Evolutionary conservation across 225 moss, liverwort and hornwort species (phyloP), one percentile per base, ranked within the genome.

Genomic region (Climacium dendroides): DNA sequence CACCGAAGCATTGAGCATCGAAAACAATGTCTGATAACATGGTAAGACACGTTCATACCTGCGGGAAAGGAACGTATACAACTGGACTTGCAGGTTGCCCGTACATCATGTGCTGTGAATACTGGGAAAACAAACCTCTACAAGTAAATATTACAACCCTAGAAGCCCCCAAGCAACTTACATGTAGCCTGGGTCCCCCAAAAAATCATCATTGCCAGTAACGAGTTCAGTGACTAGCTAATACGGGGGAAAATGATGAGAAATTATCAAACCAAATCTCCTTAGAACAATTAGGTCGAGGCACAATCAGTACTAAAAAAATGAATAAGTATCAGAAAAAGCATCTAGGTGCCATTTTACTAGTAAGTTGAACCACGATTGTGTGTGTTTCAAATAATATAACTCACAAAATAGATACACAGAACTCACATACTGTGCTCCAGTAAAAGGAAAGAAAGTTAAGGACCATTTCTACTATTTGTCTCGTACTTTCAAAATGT

Each of bases 91-190:
- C n/a, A 71, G 94, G 92, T 90, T 93, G 96, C 72, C 89, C 92
- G 63, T 91, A 96, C 92, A 98, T 93, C 95, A 98, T 91, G 65
- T 92, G 96, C 74, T 90, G 96, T 35, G 90, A 89, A 87, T 95
- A 96, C 95, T 97, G 97, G 25, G 48, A 90, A 77, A 89, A 80
- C 53, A 28, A 80, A 80, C 75, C 41, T 65, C 43, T 62, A 76
- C 26, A 47, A 43, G 80, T 79, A 53, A 85, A 39, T 25, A 85
- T 32, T 77, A 57, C 39, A 78, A 78, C 71, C 70, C 17, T 16
- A 73, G 32, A 60, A 60, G 43, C 30, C 29, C 67, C 26, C 35
- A n/a, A 39, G 54, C 53, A 32, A 63, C 78, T 65, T 30, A 72
- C n/a, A 29, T 29, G 48, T 18, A 22, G 19, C 57, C 57, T 59